Percentiles rank a stretch among this genome's conserved stretches.
These are phyloP conservation scores for Russula brevipes DNA, from an alignment of 768 basidiomycete species.

Conservation along the genomic window DNA sequence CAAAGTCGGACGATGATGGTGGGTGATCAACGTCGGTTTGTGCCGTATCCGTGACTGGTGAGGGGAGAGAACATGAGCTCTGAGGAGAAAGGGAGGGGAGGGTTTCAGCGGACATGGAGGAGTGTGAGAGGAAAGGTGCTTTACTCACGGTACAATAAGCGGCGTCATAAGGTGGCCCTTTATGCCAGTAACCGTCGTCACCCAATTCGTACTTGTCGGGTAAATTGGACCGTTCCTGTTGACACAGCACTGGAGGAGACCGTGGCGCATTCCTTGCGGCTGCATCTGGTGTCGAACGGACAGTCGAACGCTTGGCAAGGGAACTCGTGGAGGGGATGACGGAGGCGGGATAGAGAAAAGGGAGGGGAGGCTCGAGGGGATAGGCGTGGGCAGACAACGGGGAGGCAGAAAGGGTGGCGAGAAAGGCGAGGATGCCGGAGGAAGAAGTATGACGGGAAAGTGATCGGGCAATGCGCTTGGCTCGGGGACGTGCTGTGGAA, in stretches of 20 bases:
- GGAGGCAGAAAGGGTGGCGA: constrained; percentile 14
- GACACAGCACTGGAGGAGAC: background rate
- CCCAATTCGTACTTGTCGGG: constrained; percentile 26
- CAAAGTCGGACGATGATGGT: constrained; percentile 8
- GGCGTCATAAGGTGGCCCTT: constrained; percentile 63
- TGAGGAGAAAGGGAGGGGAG: constrained; percentile 30
- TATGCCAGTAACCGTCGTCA: constrained; percentile 26
- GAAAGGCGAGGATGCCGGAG: constrained; percentile 1
- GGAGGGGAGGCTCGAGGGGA: constrained; percentile 19
- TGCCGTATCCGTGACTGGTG: background rate
- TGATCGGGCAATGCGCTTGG: constrained; percentile 2
- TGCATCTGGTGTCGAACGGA: background rate
- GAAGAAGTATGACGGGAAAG: constrained; percentile 1
- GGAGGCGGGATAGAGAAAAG: constrained; percentile 32
- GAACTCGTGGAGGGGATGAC: constrained; percentile 24
- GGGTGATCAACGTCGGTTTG: background rate
- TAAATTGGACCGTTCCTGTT: constrained; percentile 1
- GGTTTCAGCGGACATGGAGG: constrained; percentile 26
- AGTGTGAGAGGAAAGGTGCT: background rate
- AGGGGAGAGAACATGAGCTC: background rate
- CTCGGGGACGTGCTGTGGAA: background rate
- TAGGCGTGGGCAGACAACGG: background rate
- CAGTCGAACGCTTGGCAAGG: background rate
- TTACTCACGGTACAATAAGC: constrained; percentile 52
- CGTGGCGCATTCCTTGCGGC: background rate